phyloP scores from a whole-genome alignment of 305 asterid genomes.

The Galium porrigens region DNA sequence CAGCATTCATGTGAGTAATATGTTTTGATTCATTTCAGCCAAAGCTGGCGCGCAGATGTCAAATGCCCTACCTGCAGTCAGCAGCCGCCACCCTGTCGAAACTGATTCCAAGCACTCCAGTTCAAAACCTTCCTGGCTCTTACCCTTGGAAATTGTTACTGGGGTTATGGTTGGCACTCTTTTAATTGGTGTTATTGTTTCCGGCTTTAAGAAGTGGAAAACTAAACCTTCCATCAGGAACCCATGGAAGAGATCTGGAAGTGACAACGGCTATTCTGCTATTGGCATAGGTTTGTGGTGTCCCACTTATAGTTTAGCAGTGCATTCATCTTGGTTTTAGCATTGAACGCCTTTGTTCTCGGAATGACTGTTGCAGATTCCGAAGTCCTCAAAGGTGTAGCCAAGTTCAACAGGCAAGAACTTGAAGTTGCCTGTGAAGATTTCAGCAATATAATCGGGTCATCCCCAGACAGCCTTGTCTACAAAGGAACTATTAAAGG shows the following conservation, averaged over 20 bases:
- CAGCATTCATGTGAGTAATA: background rate
- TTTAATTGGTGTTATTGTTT: conserved; percentile 41
- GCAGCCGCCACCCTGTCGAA: conserved; percentile 33
- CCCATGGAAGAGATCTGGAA: conserved; percentile 83
- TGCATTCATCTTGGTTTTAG: background rate
- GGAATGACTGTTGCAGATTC: conserved; percentile 39
- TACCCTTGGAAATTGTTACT: conserved; percentile 59
- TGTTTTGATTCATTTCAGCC: conserved; percentile 12
- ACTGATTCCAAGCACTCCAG: conserved; percentile 30
- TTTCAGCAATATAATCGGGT: conserved; percentile 91
- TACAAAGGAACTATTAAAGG: conserved; percentile 78
- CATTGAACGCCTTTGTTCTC: background rate
- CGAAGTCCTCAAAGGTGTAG: conserved; percentile 49
- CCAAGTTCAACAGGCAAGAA: conserved; percentile 65
- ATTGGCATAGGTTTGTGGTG: conserved; percentile 46
- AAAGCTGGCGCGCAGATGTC: conserved; percentile 32
- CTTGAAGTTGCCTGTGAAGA: conserved; percentile 97
- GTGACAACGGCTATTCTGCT: conserved; percentile 46
- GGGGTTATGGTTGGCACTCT: conserved; percentile 62
- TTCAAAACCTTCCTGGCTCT: conserved; percentile 70
- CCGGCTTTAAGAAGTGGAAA: conserved; percentile 53
- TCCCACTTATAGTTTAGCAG: background rate
- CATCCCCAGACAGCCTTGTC: conserved; percentile 68
- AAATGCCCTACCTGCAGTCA: conserved; percentile 29
- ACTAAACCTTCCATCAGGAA: conserved; percentile 49